These are phyloP conservation scores for Tetracladium maxilliforme DNA, from an alignment of 2,329 filamentous ascomycete species.

Conservation along the genomic window DNA sequence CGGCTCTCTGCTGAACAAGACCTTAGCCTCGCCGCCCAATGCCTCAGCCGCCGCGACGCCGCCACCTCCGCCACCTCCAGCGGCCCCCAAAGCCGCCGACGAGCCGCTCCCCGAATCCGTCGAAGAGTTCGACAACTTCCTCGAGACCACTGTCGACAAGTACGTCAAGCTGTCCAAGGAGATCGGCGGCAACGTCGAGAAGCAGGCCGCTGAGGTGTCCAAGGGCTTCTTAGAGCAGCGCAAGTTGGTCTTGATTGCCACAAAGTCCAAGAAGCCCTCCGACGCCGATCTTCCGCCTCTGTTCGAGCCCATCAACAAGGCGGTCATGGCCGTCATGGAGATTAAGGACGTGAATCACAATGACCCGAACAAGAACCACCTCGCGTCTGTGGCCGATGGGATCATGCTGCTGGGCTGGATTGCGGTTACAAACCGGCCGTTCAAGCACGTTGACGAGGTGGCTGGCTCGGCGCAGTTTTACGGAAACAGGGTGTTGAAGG, in stretches of 20 bases:
- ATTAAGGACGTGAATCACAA: conserved; percentile 72
- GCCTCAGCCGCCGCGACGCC: conserved; percentile 20
- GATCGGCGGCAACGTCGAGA: conserved; percentile 61
- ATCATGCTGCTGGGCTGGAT: conserved; percentile 88
- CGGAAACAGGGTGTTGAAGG: conserved; percentile 85
- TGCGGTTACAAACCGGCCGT: conserved; percentile 66
- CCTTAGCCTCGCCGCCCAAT: no score
- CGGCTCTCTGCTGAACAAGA: conserved; percentile 16
- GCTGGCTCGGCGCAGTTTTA: conserved; percentile 81
- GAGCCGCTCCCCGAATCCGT: conserved; percentile 62
- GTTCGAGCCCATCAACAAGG: conserved; percentile 74
- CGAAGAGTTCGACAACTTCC: conserved; percentile 73
- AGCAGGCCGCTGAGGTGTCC: conserved; percentile 45
- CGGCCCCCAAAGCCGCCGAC: conserved; percentile 20
- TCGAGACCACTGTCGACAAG: conserved; percentile 57
- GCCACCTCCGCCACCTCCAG: conserved; percentile 24
- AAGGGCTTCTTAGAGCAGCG: conserved; percentile 71
- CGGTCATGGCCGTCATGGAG: conserved; percentile 63
- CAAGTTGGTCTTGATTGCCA: conserved; percentile 74
- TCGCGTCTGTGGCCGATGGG: conserved; percentile 80
- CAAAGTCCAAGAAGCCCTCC: conserved; percentile 77
- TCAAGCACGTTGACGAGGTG: conserved; percentile 72
- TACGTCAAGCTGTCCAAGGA: conserved; percentile 68
- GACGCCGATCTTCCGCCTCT: conserved; percentile 56
- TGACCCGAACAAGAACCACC: conserved; percentile 61